Conservation (phyloP, 176 grass and related monocot genomes). For the Bothriochloa decipiens region DNA sequence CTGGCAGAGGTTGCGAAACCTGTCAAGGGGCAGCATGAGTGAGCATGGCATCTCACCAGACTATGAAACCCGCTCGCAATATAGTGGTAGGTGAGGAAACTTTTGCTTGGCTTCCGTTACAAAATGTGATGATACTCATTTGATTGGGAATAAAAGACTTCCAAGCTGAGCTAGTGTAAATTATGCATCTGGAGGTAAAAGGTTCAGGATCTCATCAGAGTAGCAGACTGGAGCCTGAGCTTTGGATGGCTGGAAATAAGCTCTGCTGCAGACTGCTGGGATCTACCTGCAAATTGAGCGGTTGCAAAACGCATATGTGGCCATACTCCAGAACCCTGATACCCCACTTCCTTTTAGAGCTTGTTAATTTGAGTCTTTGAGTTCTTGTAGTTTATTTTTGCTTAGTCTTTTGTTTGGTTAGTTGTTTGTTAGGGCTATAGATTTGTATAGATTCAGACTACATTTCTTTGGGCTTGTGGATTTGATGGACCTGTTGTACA, state of each 20-base stretch:
- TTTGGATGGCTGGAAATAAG: conserved; percentile 25
- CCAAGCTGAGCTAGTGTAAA: conserved; percentile 37
- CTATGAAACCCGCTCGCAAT: conserved; percentile 56
- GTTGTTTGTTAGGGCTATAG: conserved; percentile 43
- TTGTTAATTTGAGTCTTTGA: conserved; percentile 38
- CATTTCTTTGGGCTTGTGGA: conserved; percentile 35
- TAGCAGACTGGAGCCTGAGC: conserved; percentile 4
- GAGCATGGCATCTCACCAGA: conserved; percentile 71
- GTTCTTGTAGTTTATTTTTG: conserved; percentile 1
- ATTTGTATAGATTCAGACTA: conserved; percentile 47
- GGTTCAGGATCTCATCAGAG: conserved; percentile 21
- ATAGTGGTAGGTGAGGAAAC: conserved; percentile 45
- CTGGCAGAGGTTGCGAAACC: conserved; percentile 76
- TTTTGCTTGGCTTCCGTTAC: background rate
- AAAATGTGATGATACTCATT: background rate
- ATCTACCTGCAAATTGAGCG: background rate
- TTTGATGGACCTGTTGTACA: conserved; percentile 35
- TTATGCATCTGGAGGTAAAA: conserved; percentile 43
- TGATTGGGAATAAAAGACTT: conserved; percentile 35
- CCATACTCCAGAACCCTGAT: conserved; percentile 10
- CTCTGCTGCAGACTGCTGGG: conserved; percentile 12
- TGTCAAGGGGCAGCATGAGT: conserved; percentile 84
- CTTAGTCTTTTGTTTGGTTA: conserved; percentile 33
- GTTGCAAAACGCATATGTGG: background rate
- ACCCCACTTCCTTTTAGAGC: background rate